Conservation (phyloP, 1,139 yeast species). For the Yamadazyma trypodendri region DNA sequence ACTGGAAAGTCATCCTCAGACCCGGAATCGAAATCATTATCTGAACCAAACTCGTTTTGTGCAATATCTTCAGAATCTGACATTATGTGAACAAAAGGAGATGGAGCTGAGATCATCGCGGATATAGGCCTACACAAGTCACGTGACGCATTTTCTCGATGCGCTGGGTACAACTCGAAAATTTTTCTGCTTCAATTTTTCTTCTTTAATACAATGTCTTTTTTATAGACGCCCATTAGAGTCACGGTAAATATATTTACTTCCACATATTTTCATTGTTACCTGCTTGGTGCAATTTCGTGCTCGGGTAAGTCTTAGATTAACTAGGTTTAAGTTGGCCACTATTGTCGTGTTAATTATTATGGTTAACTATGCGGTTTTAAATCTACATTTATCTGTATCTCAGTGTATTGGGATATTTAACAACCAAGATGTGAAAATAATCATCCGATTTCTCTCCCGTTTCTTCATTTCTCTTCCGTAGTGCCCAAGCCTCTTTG, state of each 20-base stretch:
- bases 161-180: not conserved
- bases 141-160: constrained; percentile 1
- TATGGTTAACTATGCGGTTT: constrained; percentile 67
- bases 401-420: not conserved
- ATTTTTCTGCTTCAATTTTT: constrained; percentile 10
- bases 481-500: constrained; percentile 53
- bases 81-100: not conserved
- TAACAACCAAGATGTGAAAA: not conserved
- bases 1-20: constrained; percentile 18
- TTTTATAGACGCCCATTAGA: constrained; percentile 85
- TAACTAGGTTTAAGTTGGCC: constrained; percentile 52
- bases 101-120: constrained; percentile 1
- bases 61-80: not conserved
- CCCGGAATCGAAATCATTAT: constrained; percentile 18
- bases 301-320: constrained; percentile 94
- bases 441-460: not conserved
- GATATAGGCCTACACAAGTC: not conserved
- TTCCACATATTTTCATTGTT: constrained; percentile 48
- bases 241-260: constrained; percentile 70
- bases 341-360: constrained; percentile 56
- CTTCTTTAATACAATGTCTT: constrained; percentile 65
- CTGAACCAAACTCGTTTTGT: constrained; percentile 14
- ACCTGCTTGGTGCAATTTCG: constrained; percentile 54
- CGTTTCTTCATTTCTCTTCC: constrained; percentile 24
- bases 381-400: constrained; percentile 50